phyloP scores from a whole-genome alignment of 176 grass and related monocot species.

The Tuctoria greenei region DNA sequence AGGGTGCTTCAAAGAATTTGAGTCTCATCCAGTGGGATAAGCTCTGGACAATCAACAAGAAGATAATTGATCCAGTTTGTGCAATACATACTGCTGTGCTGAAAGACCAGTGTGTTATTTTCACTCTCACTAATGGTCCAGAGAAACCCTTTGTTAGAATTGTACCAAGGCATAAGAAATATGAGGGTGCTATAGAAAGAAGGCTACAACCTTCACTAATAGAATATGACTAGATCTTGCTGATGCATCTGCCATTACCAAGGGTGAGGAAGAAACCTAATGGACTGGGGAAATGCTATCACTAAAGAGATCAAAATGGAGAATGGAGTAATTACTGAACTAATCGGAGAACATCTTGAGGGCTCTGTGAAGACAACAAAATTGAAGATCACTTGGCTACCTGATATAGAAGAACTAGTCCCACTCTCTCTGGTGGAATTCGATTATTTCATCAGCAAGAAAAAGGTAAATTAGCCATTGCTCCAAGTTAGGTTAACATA shows the following conservation, averaged over 20 bases:
- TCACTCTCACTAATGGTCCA: conserved; percentile 71
- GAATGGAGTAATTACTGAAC: conserved; percentile 52
- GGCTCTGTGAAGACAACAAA: conserved; percentile 88
- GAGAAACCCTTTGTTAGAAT: conserved; percentile 66
- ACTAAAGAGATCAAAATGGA: conserved; percentile 74
- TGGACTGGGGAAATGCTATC: conserved; percentile 96
- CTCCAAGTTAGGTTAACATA: neutral
- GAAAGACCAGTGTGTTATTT: conserved; percentile 49
- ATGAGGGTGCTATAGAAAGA: conserved; percentile 69
- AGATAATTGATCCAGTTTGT: conserved; percentile 85
- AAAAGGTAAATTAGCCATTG: conserved; percentile 51
- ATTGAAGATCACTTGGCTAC: conserved; percentile 85
- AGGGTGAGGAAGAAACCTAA: conserved; percentile 79
- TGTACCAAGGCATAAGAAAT: conserved; percentile 86
- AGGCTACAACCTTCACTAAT: conserved; percentile 74
- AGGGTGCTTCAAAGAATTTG: conserved; percentile 96
- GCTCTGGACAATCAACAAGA: conserved; percentile 96
- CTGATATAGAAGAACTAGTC: conserved; percentile 74
- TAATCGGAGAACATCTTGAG: conserved; percentile 75
- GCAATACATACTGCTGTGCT: conserved; percentile 77
- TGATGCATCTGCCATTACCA: conserved; percentile 62
- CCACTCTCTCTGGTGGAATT: conserved; percentile 77
- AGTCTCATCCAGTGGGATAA: conserved; percentile 99
- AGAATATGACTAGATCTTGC: conserved; percentile 77
- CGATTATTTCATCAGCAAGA: conserved; percentile 81